A percentile compares a stretch with the other conserved stretches of the same genome.
Conservation (phyloP, 345 rosid genomes). For the Eucalyptus guilfoylei region DNA sequence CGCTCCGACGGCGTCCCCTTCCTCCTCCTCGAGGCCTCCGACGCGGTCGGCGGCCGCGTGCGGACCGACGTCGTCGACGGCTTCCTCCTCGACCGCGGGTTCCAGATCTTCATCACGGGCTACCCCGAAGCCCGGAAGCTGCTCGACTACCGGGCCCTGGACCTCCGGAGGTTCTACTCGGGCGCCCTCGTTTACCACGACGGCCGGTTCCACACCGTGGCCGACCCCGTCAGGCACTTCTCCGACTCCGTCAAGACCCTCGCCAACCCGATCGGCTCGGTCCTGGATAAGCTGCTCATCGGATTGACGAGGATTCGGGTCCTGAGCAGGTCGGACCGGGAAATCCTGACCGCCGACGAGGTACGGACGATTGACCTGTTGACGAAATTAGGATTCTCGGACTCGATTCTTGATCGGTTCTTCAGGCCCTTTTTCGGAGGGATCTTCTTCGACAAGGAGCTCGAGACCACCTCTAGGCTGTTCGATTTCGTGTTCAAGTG, state of each 20-base stretch:
- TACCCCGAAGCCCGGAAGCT: slow-evolving; percentile 84
- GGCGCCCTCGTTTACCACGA: slow-evolving; percentile 60
- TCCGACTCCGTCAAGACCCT: slow-evolving; percentile 53
- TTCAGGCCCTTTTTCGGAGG: slow-evolving; percentile 90
- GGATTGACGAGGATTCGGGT: slow-evolving; percentile 52
- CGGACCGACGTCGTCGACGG: slow-evolving; percentile 77
- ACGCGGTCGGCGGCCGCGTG: slow-evolving; percentile 83
- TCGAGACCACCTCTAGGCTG: slow-evolving; percentile 72
- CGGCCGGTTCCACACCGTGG: slow-evolving; percentile 66
- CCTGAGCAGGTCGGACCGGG: slow-evolving; percentile 42
- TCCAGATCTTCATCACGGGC: slow-evolving; percentile 94
- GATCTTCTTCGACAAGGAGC: slow-evolving; percentile 70
- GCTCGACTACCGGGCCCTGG: slow-evolving; percentile 44
- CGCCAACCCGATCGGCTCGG: slow-evolving; percentile 70
- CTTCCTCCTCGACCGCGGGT: slow-evolving; percentile 81
- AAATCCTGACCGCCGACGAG: slow-evolving; percentile 35
- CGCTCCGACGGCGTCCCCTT: slow-evolving; percentile 44
- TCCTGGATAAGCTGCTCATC: slow-evolving; percentile 63
- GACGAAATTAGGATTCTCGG: slow-evolving; percentile 56
- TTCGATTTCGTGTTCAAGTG: slow-evolving; percentile 81
- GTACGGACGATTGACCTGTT: slow-evolving; percentile 39
- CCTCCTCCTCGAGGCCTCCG: slow-evolving; percentile 72
- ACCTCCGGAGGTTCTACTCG: slow-evolving; percentile 61
- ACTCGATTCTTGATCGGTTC: slow-evolving; percentile 40
- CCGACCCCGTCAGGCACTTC: slow-evolving; percentile 83